Conservation (phyloP, 306 rosid species). For the Quercus berberidifolia region DNA sequence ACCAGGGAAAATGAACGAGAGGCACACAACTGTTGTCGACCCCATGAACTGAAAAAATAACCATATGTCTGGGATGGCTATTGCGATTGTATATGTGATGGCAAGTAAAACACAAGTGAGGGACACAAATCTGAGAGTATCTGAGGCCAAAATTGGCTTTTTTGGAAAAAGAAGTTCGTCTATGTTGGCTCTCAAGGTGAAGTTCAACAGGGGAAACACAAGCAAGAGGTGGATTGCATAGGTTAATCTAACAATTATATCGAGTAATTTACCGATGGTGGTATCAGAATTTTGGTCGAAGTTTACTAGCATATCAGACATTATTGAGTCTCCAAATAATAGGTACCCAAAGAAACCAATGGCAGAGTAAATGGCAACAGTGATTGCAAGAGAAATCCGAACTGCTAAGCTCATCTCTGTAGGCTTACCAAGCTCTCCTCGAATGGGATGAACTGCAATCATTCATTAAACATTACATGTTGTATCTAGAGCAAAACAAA, state of each 20-base stretch:
- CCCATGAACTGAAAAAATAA: constrained; percentile 86
- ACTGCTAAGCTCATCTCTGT: constrained; percentile 71
- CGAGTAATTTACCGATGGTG: constrained; percentile 53
- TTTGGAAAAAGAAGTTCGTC: constrained; percentile 74
- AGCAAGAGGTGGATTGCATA: constrained; percentile 84
- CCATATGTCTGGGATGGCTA: constrained; percentile 87
- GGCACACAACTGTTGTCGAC: constrained; percentile 73
- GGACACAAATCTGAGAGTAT: constrained; percentile 62
- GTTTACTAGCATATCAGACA: constrained; percentile 75
- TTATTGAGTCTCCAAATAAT: constrained; percentile 76
- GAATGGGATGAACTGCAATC: constrained; percentile 85
- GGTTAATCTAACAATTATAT: constrained; percentile 68
- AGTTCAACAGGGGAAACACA: constrained; percentile 82
- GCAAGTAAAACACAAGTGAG: constrained; percentile 49
- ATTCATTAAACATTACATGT: neutral
- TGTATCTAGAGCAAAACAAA: too few species aligned
- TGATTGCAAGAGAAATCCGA: constrained; percentile 58
- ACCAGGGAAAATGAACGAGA: constrained; percentile 88
- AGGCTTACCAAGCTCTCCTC: constrained; percentile 65
- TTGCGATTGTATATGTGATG: constrained; percentile 71
- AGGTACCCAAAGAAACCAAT: constrained; percentile 87
- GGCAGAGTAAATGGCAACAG: constrained; percentile 59
- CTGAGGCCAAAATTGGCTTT: constrained; percentile 47
- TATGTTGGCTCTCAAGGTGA: constrained; percentile 73
- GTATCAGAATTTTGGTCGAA: constrained; percentile 61